Evolutionary conservation across 768 basidiomycete species (phyloP).

Genomic region (Rhodotorula graminis): DNA sequence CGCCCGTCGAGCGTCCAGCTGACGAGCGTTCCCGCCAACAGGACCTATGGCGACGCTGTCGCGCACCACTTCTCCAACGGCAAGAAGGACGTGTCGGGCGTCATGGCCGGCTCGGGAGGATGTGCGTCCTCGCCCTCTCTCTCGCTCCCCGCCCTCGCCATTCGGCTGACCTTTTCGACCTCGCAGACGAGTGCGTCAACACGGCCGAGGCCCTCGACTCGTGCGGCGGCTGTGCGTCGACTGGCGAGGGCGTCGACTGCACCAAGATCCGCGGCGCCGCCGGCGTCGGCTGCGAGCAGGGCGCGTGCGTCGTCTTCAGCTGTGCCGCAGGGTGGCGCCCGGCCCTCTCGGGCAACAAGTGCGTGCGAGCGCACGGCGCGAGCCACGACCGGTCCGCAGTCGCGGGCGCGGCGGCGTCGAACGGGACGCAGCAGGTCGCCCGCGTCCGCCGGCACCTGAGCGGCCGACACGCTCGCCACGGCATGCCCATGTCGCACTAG

Average conservation of each 20-base stretch:
- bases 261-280: conserved; percentile 58
- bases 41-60: conserved; percentile 25
- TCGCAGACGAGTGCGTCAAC: conserved; percentile 52
- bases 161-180: background rate
- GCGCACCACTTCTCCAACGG: conserved; percentile 19
- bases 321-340: conserved; percentile 38
- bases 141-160: too few species aligned
- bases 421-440: background rate
- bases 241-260: conserved; percentile 67
- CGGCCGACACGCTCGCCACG: background rate
- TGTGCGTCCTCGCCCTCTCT: conserved; percentile 15
- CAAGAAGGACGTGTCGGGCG: conserved; percentile 13
- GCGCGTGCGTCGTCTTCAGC: conserved; percentile 50
- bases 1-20: background rate
- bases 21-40: background rate
- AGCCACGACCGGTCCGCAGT: background rate
- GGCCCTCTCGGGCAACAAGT: conserved; percentile 18
- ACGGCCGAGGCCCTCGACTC: conserved; percentile 60
- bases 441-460: background rate
- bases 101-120: conserved; percentile 27
- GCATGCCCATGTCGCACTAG: background rate
- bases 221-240: conserved; percentile 68
- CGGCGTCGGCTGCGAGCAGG: conserved; percentile 45
- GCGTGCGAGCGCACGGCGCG: conserved; percentile 12
- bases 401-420: background rate